Base-by-base conservation (phyloP, 306 rosid genomes). In the Acacia crassicarpa region DNA sequence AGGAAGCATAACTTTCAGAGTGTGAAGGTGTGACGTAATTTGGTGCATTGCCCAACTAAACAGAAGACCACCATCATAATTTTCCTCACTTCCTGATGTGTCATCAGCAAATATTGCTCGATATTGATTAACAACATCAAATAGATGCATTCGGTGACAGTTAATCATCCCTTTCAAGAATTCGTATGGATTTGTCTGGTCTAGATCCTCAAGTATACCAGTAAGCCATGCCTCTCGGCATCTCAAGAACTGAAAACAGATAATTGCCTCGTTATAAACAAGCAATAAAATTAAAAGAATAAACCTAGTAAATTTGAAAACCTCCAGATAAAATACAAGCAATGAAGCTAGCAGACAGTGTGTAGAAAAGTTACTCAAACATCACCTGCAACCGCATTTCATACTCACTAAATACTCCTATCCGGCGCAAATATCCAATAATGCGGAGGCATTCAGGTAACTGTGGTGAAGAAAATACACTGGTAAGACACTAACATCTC, bases 21-120 rank as follows among this genome's bases (percentile, higher is more conserved):
- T 92, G 84, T 96, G 91, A 49, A 96, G 91, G 79, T 92, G 98
- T 72, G 97, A 86, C 32, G 97, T 85, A 83, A 96, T 93, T 89
- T 93, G 98, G 85, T 96, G 99, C 99, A 91, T 93, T 59, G 98
- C 94, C 99, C 99, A 93, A 84, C 98, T 93, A 88, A 96, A 96
- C 83, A 96, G 92, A 90, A 96, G 97, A 74, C 99, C 98, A 44
- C 99, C 95, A 54, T 96, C 99, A 85, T 92, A 90, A 83, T 96
- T 93, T 89, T 92, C 98, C 85, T 96, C 98, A 83, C 90, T 96
- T 86, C 98, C 99, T 6, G 99, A 96, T 78, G 98, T 91, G 80
- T 96, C 99, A 74, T 96, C 98, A 9, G 98, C 89, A 89, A 96
- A 96, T 90, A 96, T 96, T 80, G 99, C 99, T 72, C 99, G 91